These are phyloP conservation scores for Wickerhamomyces sp. DNA, from an alignment of 1,139 yeast species.

Conservation along the genomic window DNA sequence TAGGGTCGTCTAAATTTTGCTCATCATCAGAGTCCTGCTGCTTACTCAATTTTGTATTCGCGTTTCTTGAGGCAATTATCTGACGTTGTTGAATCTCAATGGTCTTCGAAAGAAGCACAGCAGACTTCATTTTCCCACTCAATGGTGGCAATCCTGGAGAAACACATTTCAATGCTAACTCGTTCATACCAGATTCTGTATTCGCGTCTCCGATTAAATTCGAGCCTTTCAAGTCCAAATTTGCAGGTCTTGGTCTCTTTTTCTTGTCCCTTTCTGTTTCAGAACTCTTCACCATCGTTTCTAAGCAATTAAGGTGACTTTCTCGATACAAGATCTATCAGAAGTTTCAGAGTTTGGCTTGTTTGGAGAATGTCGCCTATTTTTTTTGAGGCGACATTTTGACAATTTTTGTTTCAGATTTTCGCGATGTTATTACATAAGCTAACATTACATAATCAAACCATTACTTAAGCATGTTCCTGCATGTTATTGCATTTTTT, in stretches of 20 bases:
- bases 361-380: too few relatives aligned
- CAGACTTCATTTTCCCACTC: slow-evolving; percentile 43
- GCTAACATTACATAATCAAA: neutral
- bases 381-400: neutral
- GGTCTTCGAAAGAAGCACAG: slow-evolving; percentile 40
- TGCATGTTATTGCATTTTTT: neutral
- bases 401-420: slow-evolving; percentile 1
- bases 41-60: slow-evolving; percentile 1
- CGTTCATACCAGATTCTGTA: slow-evolving; percentile 17
- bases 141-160: slow-evolving; percentile 46
- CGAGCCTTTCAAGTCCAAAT: slow-evolving; percentile 19
- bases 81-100: slow-evolving; percentile 46
- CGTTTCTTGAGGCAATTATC: slow-evolving; percentile 40
- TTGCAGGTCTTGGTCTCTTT: slow-evolving; percentile 27
- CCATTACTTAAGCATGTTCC: neutral
- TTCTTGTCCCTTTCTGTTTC: too few relatives aligned
- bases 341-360: neutral
- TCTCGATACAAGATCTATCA: too few relatives aligned
- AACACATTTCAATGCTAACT: slow-evolving; percentile 24
- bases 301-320: too few relatives aligned
- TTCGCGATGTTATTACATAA: neutral
- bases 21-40: slow-evolving; percentile 13
- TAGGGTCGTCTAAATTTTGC: too few relatives aligned
- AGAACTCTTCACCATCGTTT: too few relatives aligned
- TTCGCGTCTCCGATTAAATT: slow-evolving; percentile 9